A percentile compares a stretch with the other conserved stretches of the same genome.
phyloP scores from a whole-genome alignment of 768 basidiomycete species.

The Dendrothele bispora region DNA sequence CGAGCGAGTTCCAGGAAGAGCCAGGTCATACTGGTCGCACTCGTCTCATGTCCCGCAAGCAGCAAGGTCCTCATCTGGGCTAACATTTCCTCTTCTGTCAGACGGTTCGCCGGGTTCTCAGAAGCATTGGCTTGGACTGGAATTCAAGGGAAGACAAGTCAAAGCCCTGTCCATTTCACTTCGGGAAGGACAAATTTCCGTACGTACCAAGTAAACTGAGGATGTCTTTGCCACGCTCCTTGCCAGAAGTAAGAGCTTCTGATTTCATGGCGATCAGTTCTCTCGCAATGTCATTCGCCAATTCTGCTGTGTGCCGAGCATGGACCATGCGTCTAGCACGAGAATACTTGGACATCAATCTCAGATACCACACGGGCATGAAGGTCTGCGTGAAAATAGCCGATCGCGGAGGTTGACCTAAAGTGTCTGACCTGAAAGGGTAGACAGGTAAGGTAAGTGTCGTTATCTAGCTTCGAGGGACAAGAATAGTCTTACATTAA shows the following conservation, averaged over 20 bases:
- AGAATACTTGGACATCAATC: constrained; percentile 46
- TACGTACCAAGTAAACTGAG: constrained; percentile 56
- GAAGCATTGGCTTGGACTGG: constrained; percentile 47
- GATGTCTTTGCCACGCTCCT: constrained; percentile 51
- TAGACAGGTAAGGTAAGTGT: not conserved
- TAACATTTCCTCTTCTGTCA: constrained; percentile 41
- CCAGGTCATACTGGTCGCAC: constrained; percentile 59
- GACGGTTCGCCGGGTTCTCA: constrained; percentile 29
- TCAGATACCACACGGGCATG: constrained; percentile 46
- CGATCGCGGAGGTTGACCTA: constrained; percentile 45
- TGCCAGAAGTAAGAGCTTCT: constrained; percentile 47
- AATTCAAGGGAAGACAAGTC: not conserved
- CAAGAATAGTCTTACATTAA: constrained; percentile 34
- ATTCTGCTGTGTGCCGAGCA: constrained; percentile 41
- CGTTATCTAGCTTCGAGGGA: not conserved
- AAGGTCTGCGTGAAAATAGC: constrained; percentile 50
- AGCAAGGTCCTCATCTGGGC: constrained; percentile 34
- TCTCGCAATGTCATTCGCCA: constrained; percentile 46
- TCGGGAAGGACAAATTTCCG: not conserved
- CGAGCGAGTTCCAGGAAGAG: constrained; percentile 61
- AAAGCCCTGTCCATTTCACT: not conserved
- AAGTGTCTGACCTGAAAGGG: constrained; percentile 42
- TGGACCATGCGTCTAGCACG: constrained; percentile 44
- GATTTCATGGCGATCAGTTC: constrained; percentile 48
- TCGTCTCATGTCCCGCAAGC: constrained; percentile 50